These are phyloP conservation scores for Monosporascus sp. DNA, from an alignment of 2,329 filamentous ascomycete species.

Conservation along the genomic window DNA sequence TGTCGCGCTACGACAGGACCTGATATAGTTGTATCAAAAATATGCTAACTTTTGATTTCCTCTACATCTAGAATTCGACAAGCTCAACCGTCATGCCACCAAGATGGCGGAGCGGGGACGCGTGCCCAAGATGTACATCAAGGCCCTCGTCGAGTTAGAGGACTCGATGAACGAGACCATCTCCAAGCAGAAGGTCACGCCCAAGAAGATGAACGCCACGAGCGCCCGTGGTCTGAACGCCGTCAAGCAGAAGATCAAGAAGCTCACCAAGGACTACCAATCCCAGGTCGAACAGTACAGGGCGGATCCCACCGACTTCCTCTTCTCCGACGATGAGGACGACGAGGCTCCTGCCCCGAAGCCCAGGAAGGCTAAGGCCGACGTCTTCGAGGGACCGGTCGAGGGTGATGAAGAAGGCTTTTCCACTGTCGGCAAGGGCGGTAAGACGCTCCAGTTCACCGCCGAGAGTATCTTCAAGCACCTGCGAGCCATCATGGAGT, in stretches of 20 bases:
- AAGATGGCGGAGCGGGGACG: constrained; percentile 74
- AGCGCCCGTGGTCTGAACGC: constrained; percentile 92
- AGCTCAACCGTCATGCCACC: constrained; percentile 78
- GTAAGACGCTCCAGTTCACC: constrained; percentile 85
- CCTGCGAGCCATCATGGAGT: constrained; percentile 86
- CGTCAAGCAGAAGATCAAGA: constrained; percentile 97
- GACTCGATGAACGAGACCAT: constrained; percentile 90
- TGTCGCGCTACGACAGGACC: too few relatives aligned
- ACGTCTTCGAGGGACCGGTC: constrained; percentile 44
- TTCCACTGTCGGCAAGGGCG: constrained; percentile 80
- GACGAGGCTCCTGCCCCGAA: constrained; percentile 54
- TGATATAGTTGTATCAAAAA: background rate
- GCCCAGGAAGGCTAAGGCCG: constrained; percentile 47
- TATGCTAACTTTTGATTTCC: background rate
- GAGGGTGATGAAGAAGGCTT: constrained; percentile 78
- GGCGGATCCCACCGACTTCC: constrained; percentile 46
- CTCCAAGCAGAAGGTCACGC: constrained; percentile 89
- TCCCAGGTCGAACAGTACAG: constrained; percentile 82
- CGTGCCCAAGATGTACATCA: constrained; percentile 86
- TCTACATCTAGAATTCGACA: constrained; percentile 71
- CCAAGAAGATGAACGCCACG: constrained; percentile 98
- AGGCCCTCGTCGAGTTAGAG: constrained; percentile 88
- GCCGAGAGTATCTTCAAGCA: constrained; percentile 98
- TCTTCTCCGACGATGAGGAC: constrained; percentile 60
- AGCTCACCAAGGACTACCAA: constrained; percentile 94